Evolutionary conservation across 2,329 filamentous ascomycete species (phyloP).

Genomic region (Colletotrichum tanaceti): DNA sequence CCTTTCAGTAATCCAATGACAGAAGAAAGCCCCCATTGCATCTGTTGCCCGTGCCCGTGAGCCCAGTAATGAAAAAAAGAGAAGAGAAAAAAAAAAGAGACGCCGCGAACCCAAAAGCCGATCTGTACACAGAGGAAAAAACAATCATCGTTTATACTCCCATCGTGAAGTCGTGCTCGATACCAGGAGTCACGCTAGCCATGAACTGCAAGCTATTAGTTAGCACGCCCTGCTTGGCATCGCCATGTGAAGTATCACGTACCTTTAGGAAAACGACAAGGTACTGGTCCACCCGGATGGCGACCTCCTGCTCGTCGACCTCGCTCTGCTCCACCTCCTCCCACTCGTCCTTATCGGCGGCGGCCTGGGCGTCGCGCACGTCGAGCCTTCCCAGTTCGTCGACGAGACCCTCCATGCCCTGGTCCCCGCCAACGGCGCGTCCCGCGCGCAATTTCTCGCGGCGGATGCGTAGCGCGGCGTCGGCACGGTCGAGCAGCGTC

Average conservation of each 20-base stretch:
- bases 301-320: constrained; percentile 77
- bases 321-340: constrained; percentile 72
- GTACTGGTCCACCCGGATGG: constrained; percentile 89
- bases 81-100: not conserved
- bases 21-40: constrained; percentile 4
- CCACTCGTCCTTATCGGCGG: constrained; percentile 69
- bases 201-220: constrained; percentile 68
- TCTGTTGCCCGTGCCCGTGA: not conserved
- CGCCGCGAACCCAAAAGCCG: not conserved
- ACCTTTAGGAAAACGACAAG: constrained; percentile 89
- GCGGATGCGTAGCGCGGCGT: constrained; percentile 89
- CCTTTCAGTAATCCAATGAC: constrained; percentile 26
- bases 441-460: constrained; percentile 80
- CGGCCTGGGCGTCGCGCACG: constrained; percentile 63
- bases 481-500: constrained; percentile 91
- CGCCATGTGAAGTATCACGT: constrained; percentile 44
- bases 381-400: constrained; percentile 79
- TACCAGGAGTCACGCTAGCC: constrained; percentile 92
- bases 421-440: constrained; percentile 60
- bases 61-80: not conserved
- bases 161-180: constrained; percentile 99
- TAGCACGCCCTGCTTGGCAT: no score
- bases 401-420: constrained; percentile 85
- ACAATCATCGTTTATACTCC: constrained; percentile 69
- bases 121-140: not conserved